Base-by-base conservation (phyloP, 129 eudicot species). In the Centrapalus pauciflorus region DNA sequence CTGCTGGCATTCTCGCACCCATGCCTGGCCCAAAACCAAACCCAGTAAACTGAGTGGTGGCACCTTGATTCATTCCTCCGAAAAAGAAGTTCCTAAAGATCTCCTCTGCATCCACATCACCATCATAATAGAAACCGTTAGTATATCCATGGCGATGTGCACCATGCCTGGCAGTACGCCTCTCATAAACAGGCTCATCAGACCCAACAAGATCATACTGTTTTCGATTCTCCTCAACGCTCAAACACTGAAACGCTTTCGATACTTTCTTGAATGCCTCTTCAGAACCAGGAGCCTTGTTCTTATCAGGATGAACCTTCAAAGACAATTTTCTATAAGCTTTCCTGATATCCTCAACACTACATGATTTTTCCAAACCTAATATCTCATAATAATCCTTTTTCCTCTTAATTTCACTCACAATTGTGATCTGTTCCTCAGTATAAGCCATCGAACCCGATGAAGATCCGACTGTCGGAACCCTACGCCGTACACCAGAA, bases 291-390 rank as follows among this genome's bases (percentile, higher is more conserved):
- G 90, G 95, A 3, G 90, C 95, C 33, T 74, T 71, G 72, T 87
- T 87, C 77, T 87, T 87, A 67, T 87, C 95, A 0, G 95, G 95
- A 73, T 87, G 95, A 48, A 87, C 95, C 64, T 84, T 87, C 35
- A 87, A 70, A 0, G 95, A 87, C 61, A 87, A 26, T 55, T 87
- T 87, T 73, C 95, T 55, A 58, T 87, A 87, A 1, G 90, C 87
- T 82, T 87, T 87, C 48, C 83, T 69, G 21, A 87, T 52, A 72
- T 87, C 95, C 48, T 87, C 95, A 68, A 83, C 83, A 34, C 71
- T 76, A 30, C 88, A 84, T 29, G 50, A 55, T 41, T 79, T 87
- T 43, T 87, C 90, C 45, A 87, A 27, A 14, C 91, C 95, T 69
- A 87, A 77, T 21, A 87, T 87, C 65, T 87, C 95, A 26, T 87